phyloP scores from a whole-genome alignment of 2,329 filamentous ascomycete species.

The Aspergillus sp. region DNA sequence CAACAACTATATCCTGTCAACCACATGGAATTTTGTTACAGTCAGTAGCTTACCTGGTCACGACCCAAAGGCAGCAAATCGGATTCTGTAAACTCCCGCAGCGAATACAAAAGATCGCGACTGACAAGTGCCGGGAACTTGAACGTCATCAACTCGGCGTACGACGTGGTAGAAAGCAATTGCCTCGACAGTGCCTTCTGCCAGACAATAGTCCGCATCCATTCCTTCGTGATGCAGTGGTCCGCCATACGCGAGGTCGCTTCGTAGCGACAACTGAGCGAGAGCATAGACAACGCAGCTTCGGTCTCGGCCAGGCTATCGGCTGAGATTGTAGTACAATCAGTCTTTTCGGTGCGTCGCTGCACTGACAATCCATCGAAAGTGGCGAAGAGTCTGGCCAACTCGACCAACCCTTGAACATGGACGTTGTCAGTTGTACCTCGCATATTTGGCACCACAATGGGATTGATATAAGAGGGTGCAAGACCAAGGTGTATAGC shows the following conservation, averaged over 20 bases:
- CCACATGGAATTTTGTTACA: slow-evolving; percentile 8
- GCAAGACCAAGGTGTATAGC: slow-evolving; percentile 30
- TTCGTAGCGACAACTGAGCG: slow-evolving; percentile 10
- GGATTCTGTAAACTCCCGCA: slow-evolving; percentile 23
- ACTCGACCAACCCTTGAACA: slow-evolving; percentile 24
- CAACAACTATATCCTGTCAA: slow-evolving; percentile 22
- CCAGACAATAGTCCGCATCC: slow-evolving; percentile 36
- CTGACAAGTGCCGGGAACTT: slow-evolving; percentile 25
- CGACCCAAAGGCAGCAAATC: slow-evolving; percentile 31
- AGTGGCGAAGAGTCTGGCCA: slow-evolving; percentile 25
- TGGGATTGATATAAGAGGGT: slow-evolving; percentile 23
- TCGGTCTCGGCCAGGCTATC: slow-evolving; percentile 23
- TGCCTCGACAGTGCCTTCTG: slow-evolving; percentile 27
- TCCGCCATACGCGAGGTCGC: slow-evolving; percentile 26
- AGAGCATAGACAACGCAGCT: slow-evolving; percentile 18
- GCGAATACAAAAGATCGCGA: slow-evolving; percentile 24
- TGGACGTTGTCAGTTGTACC: slow-evolving; percentile 14
- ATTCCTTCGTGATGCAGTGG: slow-evolving; percentile 30
- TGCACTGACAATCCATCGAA: slow-evolving; percentile 22
- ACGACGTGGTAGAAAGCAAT: slow-evolving; percentile 26
- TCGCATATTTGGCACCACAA: slow-evolving; percentile 7
- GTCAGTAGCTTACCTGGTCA: slow-evolving; percentile 25
- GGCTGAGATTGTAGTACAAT: not conserved
- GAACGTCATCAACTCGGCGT: slow-evolving; percentile 24
- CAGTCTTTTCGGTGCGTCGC: not conserved